phyloP scores from a whole-genome alignment of 2,329 filamentous ascomycete genomes.

The Trichoderma koningii region DNA sequence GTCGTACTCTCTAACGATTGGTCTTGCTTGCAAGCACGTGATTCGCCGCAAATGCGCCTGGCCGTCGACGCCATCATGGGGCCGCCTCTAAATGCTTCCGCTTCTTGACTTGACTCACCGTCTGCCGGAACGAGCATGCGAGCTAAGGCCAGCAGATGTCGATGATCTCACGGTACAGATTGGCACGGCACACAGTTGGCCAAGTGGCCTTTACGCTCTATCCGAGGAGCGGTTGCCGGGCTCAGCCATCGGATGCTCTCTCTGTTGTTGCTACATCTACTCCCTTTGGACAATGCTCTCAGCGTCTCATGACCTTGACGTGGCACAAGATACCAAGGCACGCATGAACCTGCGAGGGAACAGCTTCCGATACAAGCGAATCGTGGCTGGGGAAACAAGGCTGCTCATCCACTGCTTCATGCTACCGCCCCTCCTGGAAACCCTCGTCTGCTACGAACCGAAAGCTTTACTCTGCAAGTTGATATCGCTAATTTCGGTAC shows the following conservation, averaged over 20 bases:
- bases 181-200: no score
- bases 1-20: slow-evolving; percentile 5
- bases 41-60: slow-evolving; percentile 18
- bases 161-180: no score
- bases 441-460: background rate
- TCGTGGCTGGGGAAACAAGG: background rate
- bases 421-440: no score
- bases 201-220: background rate
- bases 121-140: background rate
- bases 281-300: background rate
- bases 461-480: background rate
- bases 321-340: background rate
- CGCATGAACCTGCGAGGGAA: background rate
- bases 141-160: background rate
- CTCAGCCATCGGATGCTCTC: background rate
- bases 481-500: background rate
- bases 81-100: background rate
- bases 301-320: background rate
- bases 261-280: background rate
- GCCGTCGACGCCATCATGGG: slow-evolving; percentile 3
- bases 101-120: background rate
- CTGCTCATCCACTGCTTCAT: background rate
- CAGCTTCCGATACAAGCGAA: background rate
- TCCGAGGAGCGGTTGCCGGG: background rate
- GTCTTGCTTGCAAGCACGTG: slow-evolving; percentile 19